A percentile compares a stretch with the other conserved stretches of the same genome.
phyloP scores from a whole-genome alignment of 1,284 basidiomycete species.

The Hortiboletus rubellus region DNA sequence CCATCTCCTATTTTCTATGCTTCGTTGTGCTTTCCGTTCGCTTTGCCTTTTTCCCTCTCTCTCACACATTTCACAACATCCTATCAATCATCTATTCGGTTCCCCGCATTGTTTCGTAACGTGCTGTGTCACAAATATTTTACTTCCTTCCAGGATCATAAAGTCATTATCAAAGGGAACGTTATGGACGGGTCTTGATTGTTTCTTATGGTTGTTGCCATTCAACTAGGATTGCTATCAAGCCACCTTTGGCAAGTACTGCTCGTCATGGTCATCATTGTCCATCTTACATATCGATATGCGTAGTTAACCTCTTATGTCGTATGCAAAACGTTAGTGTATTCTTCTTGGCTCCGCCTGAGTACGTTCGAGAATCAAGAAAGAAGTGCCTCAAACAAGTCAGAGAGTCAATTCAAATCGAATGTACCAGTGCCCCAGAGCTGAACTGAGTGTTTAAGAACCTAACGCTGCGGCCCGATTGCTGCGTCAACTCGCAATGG shows the following conservation, averaged over 20 bases:
- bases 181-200: too few relatives aligned
- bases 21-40: conserved; percentile 18
- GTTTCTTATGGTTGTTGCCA: conserved; percentile 19
- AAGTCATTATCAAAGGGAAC: conserved; percentile 13
- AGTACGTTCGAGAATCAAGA: not conserved
- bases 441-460: not conserved
- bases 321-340: conserved; percentile 9
- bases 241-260: not conserved
- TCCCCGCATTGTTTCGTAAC: conserved; percentile 9
- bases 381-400: not conserved
- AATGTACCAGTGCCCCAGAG: not conserved
- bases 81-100: conserved; percentile 32
- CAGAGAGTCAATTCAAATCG: conserved; percentile 1
- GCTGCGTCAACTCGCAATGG: not conserved
- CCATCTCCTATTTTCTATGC: conserved; percentile 14
- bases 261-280: not conserved
- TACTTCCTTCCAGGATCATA: not conserved
- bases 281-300: conserved; percentile 2
- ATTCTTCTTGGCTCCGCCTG: too few relatives aligned
- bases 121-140: conserved; percentile 26
- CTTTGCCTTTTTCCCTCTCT: conserved; percentile 6
- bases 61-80: conserved; percentile 10
- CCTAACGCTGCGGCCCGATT: conserved; percentile 10
- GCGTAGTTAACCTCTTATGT: not conserved
- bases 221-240: conserved; percentile 6